Evolutionary conservation across 306 rosid genomes (phyloP).

Genomic region (Geum urbanum): DNA sequence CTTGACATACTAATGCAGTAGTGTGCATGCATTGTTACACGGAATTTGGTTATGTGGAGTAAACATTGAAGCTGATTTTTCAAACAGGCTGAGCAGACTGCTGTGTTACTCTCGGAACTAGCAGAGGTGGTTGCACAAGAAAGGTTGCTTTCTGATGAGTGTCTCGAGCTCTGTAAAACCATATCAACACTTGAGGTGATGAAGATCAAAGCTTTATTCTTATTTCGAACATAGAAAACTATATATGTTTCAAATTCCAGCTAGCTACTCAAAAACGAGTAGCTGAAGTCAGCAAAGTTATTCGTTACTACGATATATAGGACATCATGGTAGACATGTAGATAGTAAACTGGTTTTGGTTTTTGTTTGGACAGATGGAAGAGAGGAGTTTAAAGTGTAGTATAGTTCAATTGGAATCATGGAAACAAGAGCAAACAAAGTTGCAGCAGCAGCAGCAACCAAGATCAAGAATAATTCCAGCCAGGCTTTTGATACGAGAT

Average conservation of each 20-base stretch:
- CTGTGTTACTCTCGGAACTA: conserved; percentile 46
- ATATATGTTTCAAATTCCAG: neutral
- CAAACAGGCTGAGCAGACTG: conserved; percentile 50
- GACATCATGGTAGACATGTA: neutral
- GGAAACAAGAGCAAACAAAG: conserved; percentile 29
- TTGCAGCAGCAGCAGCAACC: neutral
- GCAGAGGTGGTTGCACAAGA: conserved; percentile 63
- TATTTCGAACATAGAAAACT: neutral
- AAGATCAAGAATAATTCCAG: conserved; percentile 6
- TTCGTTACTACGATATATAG: neutral
- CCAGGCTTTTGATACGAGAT: conserved; percentile 1
- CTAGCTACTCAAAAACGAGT: neutral
- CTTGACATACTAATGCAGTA: neutral
- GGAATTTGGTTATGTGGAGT: neutral
- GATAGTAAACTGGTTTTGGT: neutral
- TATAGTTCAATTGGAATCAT: conserved; percentile 42
- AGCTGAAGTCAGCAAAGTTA: neutral
- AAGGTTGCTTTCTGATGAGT: conserved; percentile 58
- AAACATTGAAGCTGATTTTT: conserved; percentile 15
- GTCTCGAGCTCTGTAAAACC: conserved; percentile 40
- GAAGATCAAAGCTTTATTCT: neutral
- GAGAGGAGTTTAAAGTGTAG: conserved; percentile 54
- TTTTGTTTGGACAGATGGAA: conserved; percentile 39
- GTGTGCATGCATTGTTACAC: neutral
- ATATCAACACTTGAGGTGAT: conserved; percentile 57